Evolutionary conservation across 2,329 filamentous ascomycete species (phyloP).

Genomic region (Penicillium digitatum): DNA sequence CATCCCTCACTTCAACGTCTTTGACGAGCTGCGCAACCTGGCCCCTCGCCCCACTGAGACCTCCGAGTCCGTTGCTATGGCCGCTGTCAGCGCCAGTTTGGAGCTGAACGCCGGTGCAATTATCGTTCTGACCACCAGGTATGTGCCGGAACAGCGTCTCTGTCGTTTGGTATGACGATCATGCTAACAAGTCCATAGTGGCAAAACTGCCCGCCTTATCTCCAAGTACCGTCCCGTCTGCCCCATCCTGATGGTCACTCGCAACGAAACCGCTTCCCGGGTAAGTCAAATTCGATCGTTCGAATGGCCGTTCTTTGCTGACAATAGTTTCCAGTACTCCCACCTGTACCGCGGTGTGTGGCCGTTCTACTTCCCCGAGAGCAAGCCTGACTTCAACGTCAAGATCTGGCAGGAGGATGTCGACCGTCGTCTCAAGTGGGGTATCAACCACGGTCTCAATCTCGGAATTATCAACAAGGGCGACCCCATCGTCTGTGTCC

Average conservation of each 20-base stretch:
- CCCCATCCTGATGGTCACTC: constrained; percentile 98
- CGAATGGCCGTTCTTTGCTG: constrained; percentile 8
- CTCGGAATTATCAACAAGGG: constrained; percentile 77
- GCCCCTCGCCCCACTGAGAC: constrained; percentile 79
- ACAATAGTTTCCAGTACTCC: constrained; percentile 56
- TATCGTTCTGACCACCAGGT: constrained; percentile 88
- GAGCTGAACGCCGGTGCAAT: constrained; percentile 96
- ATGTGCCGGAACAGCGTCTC: constrained; percentile 26
- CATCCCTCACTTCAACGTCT: constrained; percentile 94
- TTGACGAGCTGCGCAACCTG: constrained; percentile 87
- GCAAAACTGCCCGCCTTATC: constrained; percentile 87
- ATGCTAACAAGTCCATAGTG: constrained; percentile 49
- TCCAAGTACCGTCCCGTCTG: constrained; percentile 99
- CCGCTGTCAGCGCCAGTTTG: constrained; percentile 88
- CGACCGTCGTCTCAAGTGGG: constrained; percentile 96
- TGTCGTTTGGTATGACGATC: not conserved
- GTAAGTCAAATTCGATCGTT: constrained; percentile 40
- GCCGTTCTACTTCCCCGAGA: constrained; percentile 89
- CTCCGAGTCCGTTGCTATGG: constrained; percentile 93
- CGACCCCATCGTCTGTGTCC: constrained; percentile 64
- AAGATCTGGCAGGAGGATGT: constrained; percentile 99
- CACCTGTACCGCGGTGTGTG: constrained; percentile 98
- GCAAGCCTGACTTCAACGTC: constrained; percentile 89
- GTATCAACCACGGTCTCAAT: constrained; percentile 78
- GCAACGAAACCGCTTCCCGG: constrained; percentile 75